Evolutionary conservation across 495 filamentous ascomycete species (phyloP), one percentile per base, ranked within the genome.

Genomic region (Penicillium lividum): DNA sequence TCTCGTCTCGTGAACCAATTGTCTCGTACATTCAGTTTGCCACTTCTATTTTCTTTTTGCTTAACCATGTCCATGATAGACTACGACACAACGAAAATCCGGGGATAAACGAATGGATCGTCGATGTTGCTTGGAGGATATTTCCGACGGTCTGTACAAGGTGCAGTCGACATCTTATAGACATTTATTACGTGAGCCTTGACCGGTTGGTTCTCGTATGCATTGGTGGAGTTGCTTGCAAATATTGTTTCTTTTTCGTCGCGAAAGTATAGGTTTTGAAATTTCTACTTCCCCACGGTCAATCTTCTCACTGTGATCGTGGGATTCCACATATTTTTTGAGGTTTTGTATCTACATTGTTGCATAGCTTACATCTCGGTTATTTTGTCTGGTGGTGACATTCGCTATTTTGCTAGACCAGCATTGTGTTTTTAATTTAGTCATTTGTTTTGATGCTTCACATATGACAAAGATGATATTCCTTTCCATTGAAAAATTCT

Each of bases 1-100:
- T 48, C 45, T 77, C 59, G 58, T 63, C 3, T 43, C 61, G 1
- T 71, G 57, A 69, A 28, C 7, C 10, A 16, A 15, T 7, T 22
- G 22, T 16, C 15, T 40, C n/a, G 6, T 15, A 16, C 38, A 40
- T 16, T 16, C 15, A 3, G 38, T 4, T 40, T n/a, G 38, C 15
- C 38, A 40, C 15, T 30, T 43, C 29, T 36, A 38, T 62, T 52
- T 49, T 15, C 54, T 5, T 52, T 48, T 51, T 50, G 15, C 9
- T 44, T 49, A 25, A 53, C 27, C 44, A 56, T 58, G 53, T 33
- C 54, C 53, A 61, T 56, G 54, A 63, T 54, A 58, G 47, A 58
- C 33, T 33, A 58, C 34, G 60, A 59, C 51, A 33, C 25, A 40
- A 22, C 31, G 34, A 44, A 44, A 44, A 42, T 7, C 15, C 13